Base-by-base conservation (phyloP, 768 basidiomycete species). In the Pholiota conissans region DNA sequence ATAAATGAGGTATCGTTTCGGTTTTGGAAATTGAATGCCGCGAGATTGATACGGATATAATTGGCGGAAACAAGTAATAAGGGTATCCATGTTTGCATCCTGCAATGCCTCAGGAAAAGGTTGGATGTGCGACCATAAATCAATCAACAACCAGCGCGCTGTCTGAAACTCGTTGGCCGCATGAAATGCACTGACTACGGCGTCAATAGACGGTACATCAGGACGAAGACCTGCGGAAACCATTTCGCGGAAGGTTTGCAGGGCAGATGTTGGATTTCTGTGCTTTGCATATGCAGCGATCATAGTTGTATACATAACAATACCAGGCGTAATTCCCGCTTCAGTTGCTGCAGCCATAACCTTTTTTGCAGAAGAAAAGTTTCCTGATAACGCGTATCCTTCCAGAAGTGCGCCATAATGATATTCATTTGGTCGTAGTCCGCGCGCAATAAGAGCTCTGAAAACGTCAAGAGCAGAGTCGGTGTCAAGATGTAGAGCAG, bases 331-430 rank as follows among this genome's bases (percentile, higher is more conserved):
- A 57, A 88, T 67, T 24, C 85, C 84, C 4, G 78, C 75, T 37
- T 74, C 70, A 37, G 68, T 64, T 26, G 85, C 82, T 16, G 82
- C 71, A 58, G 71, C 72, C 75, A 95, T 79, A 40, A 85, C 73
- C 50, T 76, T 75, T 56, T 78, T 69, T 24, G 91, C 89, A 18
- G 75, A 76, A 13, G 70, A 65, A 60, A 88, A 73, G 68, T 92
- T 78, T n/a, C 89, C 90, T 0, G 71, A 69, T 3, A 71, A 75
- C 16, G 79, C 72, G 63, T 86, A 87, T n/a, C 89, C 90, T 62
- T 90, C 85, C 80, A 95, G 86, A 57, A 95, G 73, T 52, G 90
- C 85, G 28, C 78, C 76, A 63, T 85, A 87, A 70, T 95, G 93
- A 66, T 90, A 84, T 55, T 77, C 76, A 64, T 84, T 89, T 9